These are phyloP conservation scores for Melampsora americana DNA, from an alignment of 1,284 basidiomycete genomes.

Conservation along the genomic window DNA sequence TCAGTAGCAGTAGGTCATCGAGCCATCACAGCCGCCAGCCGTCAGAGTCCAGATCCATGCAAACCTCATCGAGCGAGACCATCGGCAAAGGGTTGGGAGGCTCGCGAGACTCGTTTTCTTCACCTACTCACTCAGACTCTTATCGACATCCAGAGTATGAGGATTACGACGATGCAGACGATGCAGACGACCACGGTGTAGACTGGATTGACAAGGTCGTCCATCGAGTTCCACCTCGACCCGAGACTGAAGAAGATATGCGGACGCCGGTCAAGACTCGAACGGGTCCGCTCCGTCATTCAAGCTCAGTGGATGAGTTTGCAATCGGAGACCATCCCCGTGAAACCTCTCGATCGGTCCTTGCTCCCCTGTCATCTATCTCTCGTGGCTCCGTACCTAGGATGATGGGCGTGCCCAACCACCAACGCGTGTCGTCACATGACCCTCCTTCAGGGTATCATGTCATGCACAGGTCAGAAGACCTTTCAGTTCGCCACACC, in stretches of 20 bases:
- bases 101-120: not conserved
- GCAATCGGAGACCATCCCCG: not conserved
- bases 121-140: not conserved
- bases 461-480: not conserved
- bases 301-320: slow-evolving; percentile 13
- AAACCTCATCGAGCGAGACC: slow-evolving; percentile 39
- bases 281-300: slow-evolving; percentile 19
- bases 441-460: not conserved
- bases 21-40: slow-evolving; percentile 1
- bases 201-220: not conserved
- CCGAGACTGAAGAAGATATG: slow-evolving; percentile 9
- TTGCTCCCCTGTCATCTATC: slow-evolving; percentile 1
- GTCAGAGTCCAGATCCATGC: slow-evolving; percentile 33
- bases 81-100: slow-evolving; percentile 10
- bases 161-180: not conserved
- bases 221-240: too few relatives aligned
- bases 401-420: not conserved
- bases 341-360: not conserved
- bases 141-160: slow-evolving; percentile 5
- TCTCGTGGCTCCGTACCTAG: not conserved
- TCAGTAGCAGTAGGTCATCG: not conserved
- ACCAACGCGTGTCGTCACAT: not conserved
- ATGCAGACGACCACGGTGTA: not conserved
- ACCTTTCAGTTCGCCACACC: too few relatives aligned
- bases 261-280: slow-evolving; percentile 23